Evolutionary conservation across 805 yeast genomes (phyloP).

Genomic region (Yamadazyma akitaensis): DNA sequence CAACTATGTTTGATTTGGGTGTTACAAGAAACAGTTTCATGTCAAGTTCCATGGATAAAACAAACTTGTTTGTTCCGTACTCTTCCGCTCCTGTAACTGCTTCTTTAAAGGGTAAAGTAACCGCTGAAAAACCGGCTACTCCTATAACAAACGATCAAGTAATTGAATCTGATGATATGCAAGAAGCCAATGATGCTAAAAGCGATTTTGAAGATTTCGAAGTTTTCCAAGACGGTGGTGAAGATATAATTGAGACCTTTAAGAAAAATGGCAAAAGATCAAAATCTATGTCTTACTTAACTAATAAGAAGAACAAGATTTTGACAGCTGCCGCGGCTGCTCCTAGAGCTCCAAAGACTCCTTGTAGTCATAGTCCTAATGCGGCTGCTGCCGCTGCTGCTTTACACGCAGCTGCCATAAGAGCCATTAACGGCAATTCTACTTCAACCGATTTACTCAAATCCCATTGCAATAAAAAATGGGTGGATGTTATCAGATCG

Average conservation of each 20-base stretch:
- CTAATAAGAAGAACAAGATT: constrained; percentile 47
- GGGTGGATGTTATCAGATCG: constrained; percentile 71
- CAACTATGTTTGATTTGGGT: constrained; percentile 53
- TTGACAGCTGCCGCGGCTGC: constrained; percentile 82
- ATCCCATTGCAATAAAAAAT: constrained; percentile 38
- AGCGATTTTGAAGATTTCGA: constrained; percentile 48
- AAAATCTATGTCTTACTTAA: constrained; percentile 60
- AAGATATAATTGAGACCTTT: constrained; percentile 36
- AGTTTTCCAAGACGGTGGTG: constrained; percentile 40
- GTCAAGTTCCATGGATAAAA: constrained; percentile 31
- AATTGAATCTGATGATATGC: constrained; percentile 3
- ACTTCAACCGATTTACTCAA: constrained; percentile 11
- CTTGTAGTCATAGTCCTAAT: constrained; percentile 53
- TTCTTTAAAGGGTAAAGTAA: constrained; percentile 36
- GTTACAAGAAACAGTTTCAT: constrained; percentile 41
- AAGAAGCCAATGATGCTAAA: constrained; percentile 10
- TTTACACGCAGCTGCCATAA: constrained; percentile 62
- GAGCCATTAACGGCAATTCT: constrained; percentile 39
- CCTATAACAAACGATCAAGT: not conserved
- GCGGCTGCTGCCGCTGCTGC: constrained; percentile 78
- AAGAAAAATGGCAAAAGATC: constrained; percentile 54
- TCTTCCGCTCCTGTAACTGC: constrained; percentile 78
- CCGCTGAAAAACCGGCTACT: not conserved
- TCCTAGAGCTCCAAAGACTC: constrained; percentile 68
- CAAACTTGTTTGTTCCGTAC: constrained; percentile 60